These are phyloP conservation scores for Diaporthe nobilis DNA, from an alignment of 2,329 filamentous ascomycete species.

Conservation along the genomic window DNA sequence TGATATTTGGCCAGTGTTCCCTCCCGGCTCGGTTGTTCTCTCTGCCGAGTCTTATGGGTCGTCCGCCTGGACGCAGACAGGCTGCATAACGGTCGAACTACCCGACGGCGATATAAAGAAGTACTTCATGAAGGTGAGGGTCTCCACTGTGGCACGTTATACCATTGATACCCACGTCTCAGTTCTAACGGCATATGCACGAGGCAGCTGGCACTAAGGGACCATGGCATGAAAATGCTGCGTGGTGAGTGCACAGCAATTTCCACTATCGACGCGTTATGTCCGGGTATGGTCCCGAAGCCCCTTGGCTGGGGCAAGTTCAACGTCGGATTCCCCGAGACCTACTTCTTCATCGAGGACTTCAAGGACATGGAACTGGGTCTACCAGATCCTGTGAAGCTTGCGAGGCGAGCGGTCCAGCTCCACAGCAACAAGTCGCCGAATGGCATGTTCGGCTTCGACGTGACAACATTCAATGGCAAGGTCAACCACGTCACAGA, in stretches of 20 bases:
- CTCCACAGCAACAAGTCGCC: neutral
- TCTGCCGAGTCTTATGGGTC: neutral
- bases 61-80: neutral
- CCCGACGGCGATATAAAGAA: neutral
- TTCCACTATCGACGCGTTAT: neutral
- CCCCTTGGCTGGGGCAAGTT: neutral
- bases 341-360: neutral
- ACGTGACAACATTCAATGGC: neutral
- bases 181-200: too few relatives aligned
- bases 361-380: neutral
- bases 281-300: neutral
- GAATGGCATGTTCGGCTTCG: neutral
- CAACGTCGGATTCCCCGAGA: neutral
- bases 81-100: neutral
- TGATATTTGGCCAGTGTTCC: neutral
- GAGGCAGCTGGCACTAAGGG: neutral
- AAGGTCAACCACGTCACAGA: neutral
- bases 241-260: neutral
- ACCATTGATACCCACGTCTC: too few relatives aligned
- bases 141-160: too few relatives aligned
- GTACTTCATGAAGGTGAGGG: slow-evolving; percentile 6
- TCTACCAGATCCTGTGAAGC: neutral
- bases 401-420: neutral
- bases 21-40: neutral
- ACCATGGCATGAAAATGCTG: neutral